phyloP scores from a whole-genome alignment of 1,284 basidiomycete species.

The Wolfiporia cocos region DNA sequence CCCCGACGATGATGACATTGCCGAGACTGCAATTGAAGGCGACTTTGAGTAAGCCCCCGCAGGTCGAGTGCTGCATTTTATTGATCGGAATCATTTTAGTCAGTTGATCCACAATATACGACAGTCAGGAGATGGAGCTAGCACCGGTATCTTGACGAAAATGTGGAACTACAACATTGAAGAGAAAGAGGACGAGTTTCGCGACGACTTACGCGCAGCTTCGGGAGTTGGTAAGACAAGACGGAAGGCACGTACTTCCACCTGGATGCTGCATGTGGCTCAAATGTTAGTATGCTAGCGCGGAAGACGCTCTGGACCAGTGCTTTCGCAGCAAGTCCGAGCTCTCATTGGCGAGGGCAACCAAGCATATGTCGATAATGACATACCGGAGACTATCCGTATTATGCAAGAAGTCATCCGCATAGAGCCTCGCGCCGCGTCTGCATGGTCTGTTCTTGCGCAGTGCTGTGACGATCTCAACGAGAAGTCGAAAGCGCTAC shows the following conservation, averaged over 20 bases:
- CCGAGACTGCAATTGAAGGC: slow-evolving; percentile 25
- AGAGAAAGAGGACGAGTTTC: slow-evolving; percentile 61
- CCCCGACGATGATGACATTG: too few relatives aligned
- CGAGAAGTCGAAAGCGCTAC: slow-evolving; percentile 69
- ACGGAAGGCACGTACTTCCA: too few relatives aligned
- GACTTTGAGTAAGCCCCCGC: slow-evolving; percentile 27
- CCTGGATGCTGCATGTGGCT: too few relatives aligned
- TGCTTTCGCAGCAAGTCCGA: slow-evolving; percentile 78
- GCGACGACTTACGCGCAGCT: slow-evolving; percentile 63
- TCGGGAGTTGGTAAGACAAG: slow-evolving; percentile 59
- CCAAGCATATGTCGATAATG: slow-evolving; percentile 74
- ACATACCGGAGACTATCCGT: slow-evolving; percentile 66
- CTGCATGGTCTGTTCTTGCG: slow-evolving; percentile 86
- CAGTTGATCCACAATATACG: slow-evolving; percentile 60
- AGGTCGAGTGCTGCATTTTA: too few relatives aligned
- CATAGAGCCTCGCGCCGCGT: slow-evolving; percentile 81
- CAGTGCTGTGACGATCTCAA: slow-evolving; percentile 70
- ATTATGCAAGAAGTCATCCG: slow-evolving; percentile 90
- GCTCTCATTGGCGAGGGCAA: slow-evolving; percentile 84
- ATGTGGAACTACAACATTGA: slow-evolving; percentile 67
- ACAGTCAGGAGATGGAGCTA: slow-evolving; percentile 40
- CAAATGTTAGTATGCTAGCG: too few relatives aligned
- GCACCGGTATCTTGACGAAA: slow-evolving; percentile 42
- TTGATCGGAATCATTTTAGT: slow-evolving; percentile 26
- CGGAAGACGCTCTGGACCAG: slow-evolving; percentile 40